Conservation (phyloP, 441 rosid species). For the Raphanus hybrid region DNA sequence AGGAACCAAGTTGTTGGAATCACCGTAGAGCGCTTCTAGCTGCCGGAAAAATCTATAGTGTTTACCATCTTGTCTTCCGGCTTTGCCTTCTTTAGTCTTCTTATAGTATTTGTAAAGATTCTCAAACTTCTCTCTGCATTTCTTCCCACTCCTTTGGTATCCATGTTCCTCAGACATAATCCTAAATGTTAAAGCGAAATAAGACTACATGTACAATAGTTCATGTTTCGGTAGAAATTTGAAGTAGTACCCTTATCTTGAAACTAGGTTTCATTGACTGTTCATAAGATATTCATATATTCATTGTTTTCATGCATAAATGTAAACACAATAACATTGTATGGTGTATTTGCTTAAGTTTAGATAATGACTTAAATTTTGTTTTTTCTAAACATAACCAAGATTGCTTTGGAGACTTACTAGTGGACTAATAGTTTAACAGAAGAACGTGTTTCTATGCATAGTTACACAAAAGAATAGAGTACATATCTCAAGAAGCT, state of each 20-base stretch:
- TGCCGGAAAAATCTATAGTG: slow-evolving; percentile 92
- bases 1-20: slow-evolving; percentile 52
- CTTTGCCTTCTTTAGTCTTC: slow-evolving; percentile 95
- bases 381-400: slow-evolving; percentile 26
- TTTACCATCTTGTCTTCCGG: slow-evolving; percentile 96
- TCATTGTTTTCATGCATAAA: slow-evolving; percentile 11
- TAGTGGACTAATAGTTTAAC: slow-evolving; percentile 34
- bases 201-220: neutral
- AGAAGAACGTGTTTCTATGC: slow-evolving; percentile 41
- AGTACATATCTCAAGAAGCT: slow-evolving; percentile 36
- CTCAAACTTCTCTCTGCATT: slow-evolving; percentile 96
- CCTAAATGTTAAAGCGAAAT: slow-evolving; percentile 43
- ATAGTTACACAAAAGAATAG: slow-evolving; percentile 37
- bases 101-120: slow-evolving; percentile 93
- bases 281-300: slow-evolving; percentile 22
- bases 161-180: slow-evolving; percentile 95
- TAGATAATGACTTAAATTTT: slow-evolving; percentile 33
- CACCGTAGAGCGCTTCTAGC: slow-evolving; percentile 94
- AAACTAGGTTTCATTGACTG: slow-evolving; percentile 17
- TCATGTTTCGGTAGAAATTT: neutral
- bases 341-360: slow-evolving; percentile 13
- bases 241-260: slow-evolving; percentile 51
- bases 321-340: slow-evolving; percentile 1
- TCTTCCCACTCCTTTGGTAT: slow-evolving; percentile 92
- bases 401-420: slow-evolving; percentile 30